Base-by-base conservation (phyloP, 2,329 filamentous ascomycete species). In the Neophaeococcomyces aloes region DNA sequence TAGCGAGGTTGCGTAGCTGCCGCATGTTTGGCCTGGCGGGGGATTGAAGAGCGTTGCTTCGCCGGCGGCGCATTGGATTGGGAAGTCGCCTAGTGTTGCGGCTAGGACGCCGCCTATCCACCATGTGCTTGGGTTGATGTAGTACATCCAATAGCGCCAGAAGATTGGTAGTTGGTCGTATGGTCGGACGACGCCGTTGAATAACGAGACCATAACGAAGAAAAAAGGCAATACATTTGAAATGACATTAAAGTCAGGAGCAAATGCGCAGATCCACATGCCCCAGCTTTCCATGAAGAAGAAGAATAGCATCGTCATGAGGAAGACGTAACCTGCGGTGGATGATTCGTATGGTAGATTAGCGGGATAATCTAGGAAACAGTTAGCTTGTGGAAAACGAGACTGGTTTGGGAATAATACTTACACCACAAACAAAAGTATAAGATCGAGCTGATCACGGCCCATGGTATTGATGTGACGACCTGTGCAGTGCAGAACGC, bases 181-280 rank as follows among this genome's bases (percentile, higher is more conserved):
- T 0, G 83, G 78, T 2, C 81, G 72, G 7, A 88, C 74, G 15
- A 88, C 78, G 52, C 84, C 84, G 65, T 86, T 87, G 70, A 88
- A 87, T 18, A 85, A 63, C 31, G 72, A 73, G 56, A 84, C 80
- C 68, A 85, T 79, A 60, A 87, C 78, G 65, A 88, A 83, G 72
- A 88, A 86, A 67, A 88, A 86, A 1, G 83, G 83, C 4, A 86
- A 67, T 44, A 60, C 61, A 56, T 88, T 86, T 33, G 77, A 78
- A 51, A 88, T 86, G 50, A 86, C 81, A 1, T 82, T 85, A 64
- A 86, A 86, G 31, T 71, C 79, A 0, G 84, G 83, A 0, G 84
- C 82, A 61, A 87, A 87, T 1, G 86, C 84, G 50, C 79, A 83
- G 53, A 91, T 86, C 83, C 83, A 89, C 59, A 87, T 84, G 15